These are phyloP conservation scores for Torulaspora franciscae DNA, from an alignment of 805 yeast species.

Conservation along the genomic window DNA sequence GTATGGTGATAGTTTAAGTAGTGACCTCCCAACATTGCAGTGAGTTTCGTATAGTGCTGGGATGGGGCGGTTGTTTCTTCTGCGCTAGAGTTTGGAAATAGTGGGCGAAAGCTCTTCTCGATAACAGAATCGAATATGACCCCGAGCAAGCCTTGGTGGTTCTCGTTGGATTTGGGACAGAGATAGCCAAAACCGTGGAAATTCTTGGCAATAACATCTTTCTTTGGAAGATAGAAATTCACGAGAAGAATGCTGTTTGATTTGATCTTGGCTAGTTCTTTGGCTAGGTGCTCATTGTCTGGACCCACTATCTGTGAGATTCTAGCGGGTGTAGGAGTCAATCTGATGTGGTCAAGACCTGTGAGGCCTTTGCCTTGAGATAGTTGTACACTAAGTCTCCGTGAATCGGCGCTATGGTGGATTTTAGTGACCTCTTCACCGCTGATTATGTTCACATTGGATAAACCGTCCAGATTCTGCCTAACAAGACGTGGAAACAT, in stretches of 20 bases:
- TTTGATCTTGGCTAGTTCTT: slow-evolving; percentile 28
- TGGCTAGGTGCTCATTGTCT: slow-evolving; percentile 14
- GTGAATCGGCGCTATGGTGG: slow-evolving; percentile 2
- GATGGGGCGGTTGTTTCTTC: slow-evolving; percentile 5
- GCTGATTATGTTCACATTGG: slow-evolving; percentile 34
- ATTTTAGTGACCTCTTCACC: slow-evolving; percentile 12
- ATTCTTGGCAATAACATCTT: slow-evolving; percentile 37
- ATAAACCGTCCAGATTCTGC: slow-evolving; percentile 34
- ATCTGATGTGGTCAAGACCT: slow-evolving; percentile 52
- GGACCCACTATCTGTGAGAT: slow-evolving; percentile 36
- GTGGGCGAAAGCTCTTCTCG: slow-evolving; percentile 48
- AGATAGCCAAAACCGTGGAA: slow-evolving; percentile 81
- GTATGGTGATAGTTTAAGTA: slow-evolving; percentile 37
- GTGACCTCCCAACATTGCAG: slow-evolving; percentile 91
- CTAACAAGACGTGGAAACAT: slow-evolving; percentile 45
- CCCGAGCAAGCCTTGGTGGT: slow-evolving; percentile 64
- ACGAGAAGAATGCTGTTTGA: slow-evolving; percentile 55
- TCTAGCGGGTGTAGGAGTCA: slow-evolving; percentile 48
- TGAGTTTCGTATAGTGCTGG: slow-evolving; percentile 57
- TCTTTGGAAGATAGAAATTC: slow-evolving; percentile 56
- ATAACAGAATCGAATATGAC: slow-evolving; percentile 87
- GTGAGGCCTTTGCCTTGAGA: slow-evolving; percentile 4
- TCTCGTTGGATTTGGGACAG: slow-evolving; percentile 53
- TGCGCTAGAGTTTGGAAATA: slow-evolving; percentile 20
- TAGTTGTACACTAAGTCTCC: slow-evolving; percentile 2